Conservation (phyloP, 441 rosid species). For the Gossypium davidsonii region DNA sequence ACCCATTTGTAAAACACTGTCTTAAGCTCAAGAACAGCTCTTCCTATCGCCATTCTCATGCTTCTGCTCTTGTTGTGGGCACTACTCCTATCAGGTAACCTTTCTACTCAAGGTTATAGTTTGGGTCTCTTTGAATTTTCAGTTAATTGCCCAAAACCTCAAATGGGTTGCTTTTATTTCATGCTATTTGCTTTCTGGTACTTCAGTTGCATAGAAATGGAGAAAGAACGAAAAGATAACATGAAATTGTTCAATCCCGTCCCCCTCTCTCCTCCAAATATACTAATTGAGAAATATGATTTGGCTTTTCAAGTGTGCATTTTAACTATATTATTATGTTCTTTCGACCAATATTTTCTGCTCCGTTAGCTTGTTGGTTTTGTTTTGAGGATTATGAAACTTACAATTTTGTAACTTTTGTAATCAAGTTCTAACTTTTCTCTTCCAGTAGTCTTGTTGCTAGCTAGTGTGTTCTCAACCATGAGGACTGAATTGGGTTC, state of each 20-base stretch:
- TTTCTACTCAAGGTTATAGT: not conserved
- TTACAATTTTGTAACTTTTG: too few species aligned
- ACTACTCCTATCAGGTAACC: conserved; percentile 63
- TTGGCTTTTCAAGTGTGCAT: not conserved
- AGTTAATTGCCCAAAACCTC: not conserved
- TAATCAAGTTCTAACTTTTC: too few species aligned
- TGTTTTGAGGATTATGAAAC: too few species aligned
- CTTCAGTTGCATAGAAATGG: not conserved
- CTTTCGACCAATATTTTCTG: too few species aligned
- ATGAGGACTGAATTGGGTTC: too few species aligned
- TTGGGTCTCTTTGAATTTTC: not conserved
- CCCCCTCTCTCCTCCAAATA: not conserved
- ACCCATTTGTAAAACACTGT: conserved; percentile 85
- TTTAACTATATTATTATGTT: too few species aligned
- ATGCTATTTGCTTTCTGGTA: not conserved
- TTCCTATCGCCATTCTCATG: conserved; percentile 72
- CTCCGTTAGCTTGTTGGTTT: too few species aligned
- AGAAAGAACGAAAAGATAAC: not conserved
- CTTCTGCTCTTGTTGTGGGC: conserved; percentile 73
- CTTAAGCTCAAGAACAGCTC: conserved; percentile 71
- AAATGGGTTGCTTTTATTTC: not conserved
- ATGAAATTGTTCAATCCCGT: not conserved
- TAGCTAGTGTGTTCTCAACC: too few species aligned
- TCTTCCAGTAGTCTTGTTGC: too few species aligned
- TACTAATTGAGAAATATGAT: not conserved